Conservation (phyloP, 176 grass and related monocot species). For the Cenchrus americanus region DNA sequence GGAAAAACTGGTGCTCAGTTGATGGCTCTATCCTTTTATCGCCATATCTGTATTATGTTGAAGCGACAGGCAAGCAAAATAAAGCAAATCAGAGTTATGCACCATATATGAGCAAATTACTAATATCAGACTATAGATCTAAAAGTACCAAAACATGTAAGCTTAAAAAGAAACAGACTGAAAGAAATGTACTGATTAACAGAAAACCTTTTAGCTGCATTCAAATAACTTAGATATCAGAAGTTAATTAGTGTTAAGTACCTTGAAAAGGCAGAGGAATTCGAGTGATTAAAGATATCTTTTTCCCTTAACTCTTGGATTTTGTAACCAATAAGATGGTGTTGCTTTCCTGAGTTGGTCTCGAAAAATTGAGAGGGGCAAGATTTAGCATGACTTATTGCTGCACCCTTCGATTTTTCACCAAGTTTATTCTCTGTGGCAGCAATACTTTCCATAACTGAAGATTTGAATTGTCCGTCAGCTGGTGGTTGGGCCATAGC, state of each 20-base stretch:
- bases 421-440: constrained; percentile 25
- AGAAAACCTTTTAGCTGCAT: background rate
- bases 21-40: constrained; percentile 63
- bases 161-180: constrained; percentile 15
- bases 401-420: constrained; percentile 54
- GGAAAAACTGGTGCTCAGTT: constrained; percentile 45
- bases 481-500: constrained; percentile 45
- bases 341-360: constrained; percentile 43
- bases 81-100: constrained; percentile 25
- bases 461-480: constrained; percentile 46
- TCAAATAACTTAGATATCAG: background rate
- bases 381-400: constrained; percentile 48
- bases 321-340: constrained; percentile 36
- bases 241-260: constrained; percentile 43
- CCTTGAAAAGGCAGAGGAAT: constrained; percentile 90
- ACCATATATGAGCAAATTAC: constrained; percentile 12
- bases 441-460: constrained; percentile 41
- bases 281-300: constrained; percentile 84
- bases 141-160: constrained; percentile 16
- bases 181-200: constrained; percentile 29
- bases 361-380: constrained; percentile 49
- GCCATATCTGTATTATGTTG: constrained; percentile 67
- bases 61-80: constrained; percentile 33
- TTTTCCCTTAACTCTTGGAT: constrained; percentile 56
- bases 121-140: constrained; percentile 20